phyloP scores from a whole-genome alignment of 768 basidiomycete species.

The Boletellus emodensis region DNA sequence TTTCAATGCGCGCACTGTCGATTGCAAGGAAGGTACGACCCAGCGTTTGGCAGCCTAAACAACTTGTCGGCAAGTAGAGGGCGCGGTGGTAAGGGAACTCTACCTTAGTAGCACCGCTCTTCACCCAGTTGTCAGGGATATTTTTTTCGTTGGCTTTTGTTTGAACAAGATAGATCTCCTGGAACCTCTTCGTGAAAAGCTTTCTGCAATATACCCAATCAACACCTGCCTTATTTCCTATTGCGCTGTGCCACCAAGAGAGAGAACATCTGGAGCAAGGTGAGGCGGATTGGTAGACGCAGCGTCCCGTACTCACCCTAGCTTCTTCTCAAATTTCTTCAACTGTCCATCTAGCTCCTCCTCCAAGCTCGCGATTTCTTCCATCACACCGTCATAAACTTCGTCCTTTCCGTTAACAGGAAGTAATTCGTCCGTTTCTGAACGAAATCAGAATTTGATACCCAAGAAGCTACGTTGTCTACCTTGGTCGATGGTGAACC shows the following conservation, averaged over 20 bases:
- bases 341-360: slow-evolving; percentile 64
- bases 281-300: slow-evolving; percentile 10
- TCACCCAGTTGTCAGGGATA: slow-evolving; percentile 82
- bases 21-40: slow-evolving; percentile 66
- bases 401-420: slow-evolving; percentile 85
- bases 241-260: slow-evolving; percentile 71
- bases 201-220: background rate
- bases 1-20: slow-evolving; percentile 76
- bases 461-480: slow-evolving; percentile 6
- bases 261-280: slow-evolving; percentile 42
- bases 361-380: slow-evolving; percentile 70
- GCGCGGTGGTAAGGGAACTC: background rate
- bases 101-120: slow-evolving; percentile 78
- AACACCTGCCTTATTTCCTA: slow-evolving; percentile 68
- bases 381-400: slow-evolving; percentile 72
- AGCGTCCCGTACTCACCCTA: slow-evolving; percentile 45
- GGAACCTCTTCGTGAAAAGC: slow-evolving; percentile 2
- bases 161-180: slow-evolving; percentile 93
- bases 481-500: slow-evolving; percentile 67
- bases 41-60: slow-evolving; percentile 70
- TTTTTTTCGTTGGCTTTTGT: slow-evolving; percentile 54
- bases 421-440: slow-evolving; percentile 65
- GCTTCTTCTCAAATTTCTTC: slow-evolving; percentile 59
- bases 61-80: background rate
- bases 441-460: slow-evolving; percentile 21